Evolutionary conservation across 768 basidiomycete genomes (phyloP).

Genomic region (Lactarius pseudohatsudake): DNA sequence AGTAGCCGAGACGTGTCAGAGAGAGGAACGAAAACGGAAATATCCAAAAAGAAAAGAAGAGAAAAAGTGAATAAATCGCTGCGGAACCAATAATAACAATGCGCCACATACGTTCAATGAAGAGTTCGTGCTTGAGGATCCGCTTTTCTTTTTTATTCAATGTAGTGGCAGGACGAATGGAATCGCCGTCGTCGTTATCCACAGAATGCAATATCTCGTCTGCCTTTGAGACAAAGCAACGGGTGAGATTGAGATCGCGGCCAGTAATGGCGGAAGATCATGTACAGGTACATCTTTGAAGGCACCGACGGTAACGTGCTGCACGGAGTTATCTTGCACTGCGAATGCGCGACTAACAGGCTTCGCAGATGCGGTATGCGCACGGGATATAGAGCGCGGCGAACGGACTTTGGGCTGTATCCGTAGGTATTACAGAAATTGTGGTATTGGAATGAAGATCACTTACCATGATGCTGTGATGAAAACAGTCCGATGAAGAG

Average conservation of each 20-base stretch:
- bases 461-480: slow-evolving; percentile 20
- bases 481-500: slow-evolving; percentile 1
- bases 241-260: slow-evolving; percentile 12
- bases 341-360: slow-evolving; percentile 50
- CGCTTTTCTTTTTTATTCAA: slow-evolving; percentile 68
- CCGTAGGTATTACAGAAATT: not conserved
- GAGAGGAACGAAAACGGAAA: not conserved
- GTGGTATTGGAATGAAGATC: slow-evolving; percentile 3
- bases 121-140: slow-evolving; percentile 62
- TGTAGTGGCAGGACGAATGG: slow-evolving; percentile 29
- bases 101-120: slow-evolving; percentile 56
- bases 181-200: slow-evolving; percentile 27
- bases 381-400: slow-evolving; percentile 47
- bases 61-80: not conserved
- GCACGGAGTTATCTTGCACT: slow-evolving; percentile 48
- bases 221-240: slow-evolving; percentile 38
- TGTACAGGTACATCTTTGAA: slow-evolving; percentile 44
- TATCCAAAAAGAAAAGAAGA: not conserved
- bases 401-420: slow-evolving; percentile 40
- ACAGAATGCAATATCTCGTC: slow-evolving; percentile 45
- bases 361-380: slow-evolving; percentile 46
- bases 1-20: slow-evolving; percentile 6
- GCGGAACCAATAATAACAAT: not conserved
- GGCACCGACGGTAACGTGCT: slow-evolving; percentile 48
- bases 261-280: slow-evolving; percentile 1